Percentiles rank a stretch among this genome's conserved stretches.
Conservation (phyloP, 495 filamentous ascomycete species). For the Penicillium steckii region DNA sequence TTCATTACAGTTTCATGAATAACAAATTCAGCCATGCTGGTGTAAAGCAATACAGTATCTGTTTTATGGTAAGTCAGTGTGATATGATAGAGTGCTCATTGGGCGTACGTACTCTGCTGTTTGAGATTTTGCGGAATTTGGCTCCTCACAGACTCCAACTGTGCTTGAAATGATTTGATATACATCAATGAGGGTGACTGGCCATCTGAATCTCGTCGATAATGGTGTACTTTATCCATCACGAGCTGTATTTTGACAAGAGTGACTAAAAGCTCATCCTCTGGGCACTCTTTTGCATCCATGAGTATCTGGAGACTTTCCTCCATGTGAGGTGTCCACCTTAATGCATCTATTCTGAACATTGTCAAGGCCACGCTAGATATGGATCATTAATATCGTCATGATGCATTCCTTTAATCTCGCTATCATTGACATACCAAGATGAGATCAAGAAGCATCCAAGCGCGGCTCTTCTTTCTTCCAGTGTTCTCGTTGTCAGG, state of each 20-base stretch:
- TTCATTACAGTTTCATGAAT: conserved; percentile 44
- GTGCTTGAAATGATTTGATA: conserved; percentile 40
- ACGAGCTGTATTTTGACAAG: conserved; percentile 48
- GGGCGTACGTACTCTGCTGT: conserved; percentile 35
- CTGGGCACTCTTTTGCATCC: conserved; percentile 43
- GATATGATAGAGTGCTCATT: no score
- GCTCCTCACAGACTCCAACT: conserved; percentile 38
- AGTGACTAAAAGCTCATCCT: conserved; percentile 50
- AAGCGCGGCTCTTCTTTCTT: conserved; percentile 52
- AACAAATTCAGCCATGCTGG: conserved; percentile 39
- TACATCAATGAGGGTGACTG: conserved; percentile 34
- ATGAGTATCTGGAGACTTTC: conserved; percentile 46
- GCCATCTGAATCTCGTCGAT: conserved; percentile 20
- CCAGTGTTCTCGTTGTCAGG: conserved; percentile 36
- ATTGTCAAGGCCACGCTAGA: conserved; percentile 43
- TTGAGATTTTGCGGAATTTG: conserved; percentile 34
- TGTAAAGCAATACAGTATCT: conserved; percentile 39
- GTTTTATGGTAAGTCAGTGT: conserved; percentile 1
- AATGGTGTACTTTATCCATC: conserved; percentile 31
- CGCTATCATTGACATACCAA: conserved; percentile 33
- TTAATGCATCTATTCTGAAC: conserved; percentile 45
- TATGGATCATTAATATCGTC: no score
- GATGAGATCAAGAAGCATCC: conserved; percentile 54
- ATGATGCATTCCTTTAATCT: neutral
- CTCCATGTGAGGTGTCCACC: conserved; percentile 54